phyloP scores from a whole-genome alignment of 2,329 filamentous ascomycete species.

The Capronia epimyces region DNA sequence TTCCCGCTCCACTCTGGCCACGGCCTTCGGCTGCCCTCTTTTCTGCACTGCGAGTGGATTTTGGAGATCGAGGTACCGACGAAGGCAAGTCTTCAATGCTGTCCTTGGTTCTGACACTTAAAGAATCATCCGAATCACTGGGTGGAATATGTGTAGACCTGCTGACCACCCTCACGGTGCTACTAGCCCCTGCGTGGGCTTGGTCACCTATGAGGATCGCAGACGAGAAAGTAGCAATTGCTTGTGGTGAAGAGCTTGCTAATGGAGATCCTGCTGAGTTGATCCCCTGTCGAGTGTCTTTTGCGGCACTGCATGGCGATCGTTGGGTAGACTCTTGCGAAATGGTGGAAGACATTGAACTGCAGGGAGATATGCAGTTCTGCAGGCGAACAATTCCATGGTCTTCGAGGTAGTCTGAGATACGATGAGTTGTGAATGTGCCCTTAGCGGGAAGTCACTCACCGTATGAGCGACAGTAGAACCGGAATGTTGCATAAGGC shows the following conservation, averaged over 20 bases:
- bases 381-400: constrained; percentile 1
- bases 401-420: constrained; percentile 11
- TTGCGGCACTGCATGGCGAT: neutral
- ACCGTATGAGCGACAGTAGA: constrained; percentile 23
- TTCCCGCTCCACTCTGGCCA: constrained; percentile 6
- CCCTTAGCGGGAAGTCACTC: neutral
- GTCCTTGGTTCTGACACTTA: constrained; percentile 24
- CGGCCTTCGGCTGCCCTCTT: neutral
- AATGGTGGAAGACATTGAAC: constrained; percentile 4
- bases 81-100: constrained; percentile 24
- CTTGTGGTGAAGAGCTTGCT: neutral
- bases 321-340: constrained; percentile 8
- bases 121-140: constrained; percentile 15
- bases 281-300: neutral
- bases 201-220: neutral
- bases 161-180: neutral
- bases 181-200: neutral
- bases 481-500: constrained; percentile 44
- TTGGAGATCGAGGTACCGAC: constrained; percentile 20
- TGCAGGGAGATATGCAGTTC: neutral
- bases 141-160: neutral
- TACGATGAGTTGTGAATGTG: neutral
- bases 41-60: constrained; percentile 4
- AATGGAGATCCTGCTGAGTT: neutral
- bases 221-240: neutral